These are phyloP conservation scores for Fusarium sp. DNA, from an alignment of 2,329 filamentous ascomycete genomes.

Conservation along the genomic window DNA sequence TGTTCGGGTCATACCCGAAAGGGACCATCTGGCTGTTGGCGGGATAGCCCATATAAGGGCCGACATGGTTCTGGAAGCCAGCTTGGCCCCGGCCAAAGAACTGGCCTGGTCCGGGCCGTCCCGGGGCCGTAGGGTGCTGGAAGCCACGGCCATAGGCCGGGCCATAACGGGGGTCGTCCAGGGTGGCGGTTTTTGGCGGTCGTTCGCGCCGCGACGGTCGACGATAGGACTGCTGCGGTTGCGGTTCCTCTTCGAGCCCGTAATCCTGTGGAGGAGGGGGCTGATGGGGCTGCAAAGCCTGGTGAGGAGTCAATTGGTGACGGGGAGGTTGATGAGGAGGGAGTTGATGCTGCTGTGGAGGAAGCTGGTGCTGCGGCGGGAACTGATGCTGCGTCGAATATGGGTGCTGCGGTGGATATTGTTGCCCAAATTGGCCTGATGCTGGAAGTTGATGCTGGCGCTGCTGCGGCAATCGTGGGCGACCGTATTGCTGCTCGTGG, in stretches of 20 bases:
- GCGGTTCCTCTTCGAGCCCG: constrained; percentile 40
- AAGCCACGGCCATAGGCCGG: constrained; percentile 55
- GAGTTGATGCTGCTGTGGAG: constrained; percentile 43
- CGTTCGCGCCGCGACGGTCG: constrained; percentile 36
- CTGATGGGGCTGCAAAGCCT: constrained; percentile 53
- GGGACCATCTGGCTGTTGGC: constrained; percentile 61
- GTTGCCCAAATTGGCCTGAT: constrained; percentile 22
- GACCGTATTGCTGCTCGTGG: constrained; percentile 26
- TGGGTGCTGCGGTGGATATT: constrained; percentile 48
- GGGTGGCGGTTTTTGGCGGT: constrained; percentile 64
- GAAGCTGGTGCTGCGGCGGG: constrained; percentile 50
- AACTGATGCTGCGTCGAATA: constrained; percentile 49
- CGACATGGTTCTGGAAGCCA: constrained; percentile 62
- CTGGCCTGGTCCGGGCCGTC: constrained; percentile 24
- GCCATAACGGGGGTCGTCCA: constrained; percentile 73
- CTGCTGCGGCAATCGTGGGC: constrained; percentile 48
- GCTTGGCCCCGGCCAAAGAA: constrained; percentile 51
- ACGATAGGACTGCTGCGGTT: constrained; percentile 26
- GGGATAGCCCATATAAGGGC: constrained; percentile 56
- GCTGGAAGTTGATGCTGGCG: constrained; percentile 50
- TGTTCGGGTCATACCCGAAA: constrained; percentile 52
- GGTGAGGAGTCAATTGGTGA: constrained; percentile 50
- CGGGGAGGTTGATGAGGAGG: constrained; percentile 45
- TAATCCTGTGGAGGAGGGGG: constrained; percentile 49
- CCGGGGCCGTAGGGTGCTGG: constrained; percentile 33